phyloP scores from a whole-genome alignment of 352 stramenopile species.

The Globisporangium paroecandrum region DNA sequence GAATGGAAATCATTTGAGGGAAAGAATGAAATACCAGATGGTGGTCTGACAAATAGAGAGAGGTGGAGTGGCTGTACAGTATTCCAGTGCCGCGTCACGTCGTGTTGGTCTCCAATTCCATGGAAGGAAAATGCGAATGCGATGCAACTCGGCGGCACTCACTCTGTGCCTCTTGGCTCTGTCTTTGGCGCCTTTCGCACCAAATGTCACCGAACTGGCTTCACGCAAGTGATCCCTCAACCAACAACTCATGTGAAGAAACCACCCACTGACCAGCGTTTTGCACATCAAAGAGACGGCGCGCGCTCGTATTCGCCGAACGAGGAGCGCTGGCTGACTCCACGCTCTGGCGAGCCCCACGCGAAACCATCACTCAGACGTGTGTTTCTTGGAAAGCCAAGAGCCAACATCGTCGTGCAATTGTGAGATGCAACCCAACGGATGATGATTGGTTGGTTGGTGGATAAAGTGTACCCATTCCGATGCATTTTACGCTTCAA shows the following conservation, averaged over 20 bases:
- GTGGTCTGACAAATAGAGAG: neutral
- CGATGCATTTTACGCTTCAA: too few species aligned
- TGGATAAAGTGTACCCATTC: too few species aligned
- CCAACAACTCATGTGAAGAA: too few species aligned
- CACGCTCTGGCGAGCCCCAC: neutral
- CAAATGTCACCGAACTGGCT: too few species aligned
- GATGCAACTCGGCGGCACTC: too few species aligned
- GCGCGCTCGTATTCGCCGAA: neutral
- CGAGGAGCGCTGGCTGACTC: neutral
- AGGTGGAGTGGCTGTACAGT: neutral
- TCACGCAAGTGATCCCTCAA: too few species aligned
- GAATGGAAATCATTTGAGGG: neutral
- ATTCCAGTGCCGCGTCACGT: neutral
- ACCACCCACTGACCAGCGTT: neutral
- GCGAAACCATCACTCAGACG: neutral
- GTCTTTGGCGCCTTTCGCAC: neutral
- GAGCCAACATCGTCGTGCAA: too few species aligned
- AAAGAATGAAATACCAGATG: neutral
- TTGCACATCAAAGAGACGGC: neutral
- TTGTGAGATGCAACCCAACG: neutral
- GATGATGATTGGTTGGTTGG: neutral
- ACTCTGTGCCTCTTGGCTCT: neutral
- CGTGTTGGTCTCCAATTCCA: too few species aligned
- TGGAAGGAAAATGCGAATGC: neutral
- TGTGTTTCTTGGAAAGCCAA: neutral